phyloP scores from a whole-genome alignment of 495 filamentous ascomycete genomes.

The Neurospora sp. region DNA sequence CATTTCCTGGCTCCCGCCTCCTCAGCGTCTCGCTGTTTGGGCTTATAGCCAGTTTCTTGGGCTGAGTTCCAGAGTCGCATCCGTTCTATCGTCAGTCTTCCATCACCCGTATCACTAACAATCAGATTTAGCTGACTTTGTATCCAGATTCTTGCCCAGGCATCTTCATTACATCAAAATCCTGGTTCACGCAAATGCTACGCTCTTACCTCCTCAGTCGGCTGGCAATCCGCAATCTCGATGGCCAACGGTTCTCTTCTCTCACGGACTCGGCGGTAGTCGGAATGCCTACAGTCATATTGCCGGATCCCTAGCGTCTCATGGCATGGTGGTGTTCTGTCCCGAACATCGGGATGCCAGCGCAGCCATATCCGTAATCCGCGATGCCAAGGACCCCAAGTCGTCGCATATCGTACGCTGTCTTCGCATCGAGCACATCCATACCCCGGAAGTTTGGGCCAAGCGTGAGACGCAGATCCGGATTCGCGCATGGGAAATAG shows the following conservation, averaged over 20 bases:
- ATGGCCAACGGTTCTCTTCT: constrained; percentile 75
- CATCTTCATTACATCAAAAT: constrained; percentile 57
- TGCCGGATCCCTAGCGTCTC: constrained; percentile 57
- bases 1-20: constrained; percentile 61
- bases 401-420: constrained; percentile 34
- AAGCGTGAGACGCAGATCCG: constrained; percentile 55
- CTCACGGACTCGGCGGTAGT: constrained; percentile 66
- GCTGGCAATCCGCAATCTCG: constrained; percentile 24
- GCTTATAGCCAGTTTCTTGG: constrained; percentile 62
- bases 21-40: constrained; percentile 56
- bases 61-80: constrained; percentile 40
- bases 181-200: constrained; percentile 35
- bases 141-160: constrained; percentile 45
- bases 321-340: constrained; percentile 66
- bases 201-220: constrained; percentile 17
- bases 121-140: background rate
- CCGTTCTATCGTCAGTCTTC: constrained; percentile 48
- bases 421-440: constrained; percentile 39
- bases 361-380: constrained; percentile 53
- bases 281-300: constrained; percentile 68
- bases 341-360: constrained; percentile 71
- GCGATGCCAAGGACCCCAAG: constrained; percentile 29
- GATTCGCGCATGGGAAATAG: constrained; percentile 64
- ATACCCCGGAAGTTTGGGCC: constrained; percentile 45
- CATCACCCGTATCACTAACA: background rate